Conservation (phyloP, 345 rosid genomes). For the Boechera retrofracta region DNA sequence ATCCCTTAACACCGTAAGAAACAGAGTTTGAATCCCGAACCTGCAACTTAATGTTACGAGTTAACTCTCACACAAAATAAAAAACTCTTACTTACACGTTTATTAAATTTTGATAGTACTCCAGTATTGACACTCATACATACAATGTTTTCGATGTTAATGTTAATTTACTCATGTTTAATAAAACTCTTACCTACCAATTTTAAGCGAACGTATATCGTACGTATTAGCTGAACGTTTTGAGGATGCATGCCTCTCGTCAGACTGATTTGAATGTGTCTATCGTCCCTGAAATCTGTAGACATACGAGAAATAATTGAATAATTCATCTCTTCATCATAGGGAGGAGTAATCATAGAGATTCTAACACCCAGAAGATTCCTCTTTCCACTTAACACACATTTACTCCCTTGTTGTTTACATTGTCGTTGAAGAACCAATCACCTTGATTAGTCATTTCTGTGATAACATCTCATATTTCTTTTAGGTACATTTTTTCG, state of each 20-base stretch:
- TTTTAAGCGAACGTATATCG: not conserved
- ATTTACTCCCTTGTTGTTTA: too few species aligned
- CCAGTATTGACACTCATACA: not conserved
- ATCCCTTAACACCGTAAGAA: too few species aligned
- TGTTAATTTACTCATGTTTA: slow-evolving; percentile 13
- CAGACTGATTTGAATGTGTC: not conserved
- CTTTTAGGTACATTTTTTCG: too few species aligned
- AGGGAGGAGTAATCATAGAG: not conserved
- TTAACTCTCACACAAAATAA: too few species aligned
- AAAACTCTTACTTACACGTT: slow-evolving; percentile 1
- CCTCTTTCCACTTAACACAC: too few species aligned
- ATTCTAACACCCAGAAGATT: not conserved
- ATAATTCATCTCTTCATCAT: not conserved
- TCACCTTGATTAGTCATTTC: too few species aligned
- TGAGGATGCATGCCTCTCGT: not conserved
- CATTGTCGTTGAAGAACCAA: too few species aligned
- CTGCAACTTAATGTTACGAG: too few species aligned
- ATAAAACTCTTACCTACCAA: not conserved
- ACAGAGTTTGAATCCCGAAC: too few species aligned
- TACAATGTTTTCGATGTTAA: not conserved
- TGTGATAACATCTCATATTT: too few species aligned
- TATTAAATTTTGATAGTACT: not conserved
- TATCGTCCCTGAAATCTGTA: not conserved
- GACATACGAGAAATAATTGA: not conserved
- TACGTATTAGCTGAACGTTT: not conserved